Evolutionary conservation across 345 rosid species (phyloP), one percentile per base, ranked within the genome.

Genomic region (Populus euphratica): DNA sequence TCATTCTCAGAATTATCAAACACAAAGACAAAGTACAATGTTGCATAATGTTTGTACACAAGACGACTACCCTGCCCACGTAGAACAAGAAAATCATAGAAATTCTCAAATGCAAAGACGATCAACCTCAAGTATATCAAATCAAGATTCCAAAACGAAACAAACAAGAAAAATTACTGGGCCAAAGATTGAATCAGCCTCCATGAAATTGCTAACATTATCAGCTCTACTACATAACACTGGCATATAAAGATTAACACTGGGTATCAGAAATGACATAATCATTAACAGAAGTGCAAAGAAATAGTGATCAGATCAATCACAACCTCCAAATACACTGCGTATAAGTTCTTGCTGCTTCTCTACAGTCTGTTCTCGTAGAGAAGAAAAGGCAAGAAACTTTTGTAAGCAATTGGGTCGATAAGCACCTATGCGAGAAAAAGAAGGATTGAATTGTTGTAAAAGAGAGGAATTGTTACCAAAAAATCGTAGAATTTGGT

Each of bases 1-100:
- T 93, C 97, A 85, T 92, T 96, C 84, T 96, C 99, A 11, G 91
- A 91, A 59, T 90, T 80, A 88, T 96, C 98, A 80, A 92, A 96
- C 20, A 94, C 87, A 35, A 91, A 86, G 33, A 93, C 93, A 68
- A 96, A 90, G 81, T 96, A 93, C 38, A 96, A 90, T 78, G 99
- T 93, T 29, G 99, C 97, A 63, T 76, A 93, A 81, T 93, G 98
- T 77, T 93, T 96, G 87, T 96, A 93, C 4, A 92, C 97, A 73
- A 93, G 91, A 74, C 92, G 88, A 63, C 89, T 81, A n/a, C 88
- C 93, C 99, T 96, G 93, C 79, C 80, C 74, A 17, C 71, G 31
- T 50, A 1, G 54, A 54, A 43, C 25, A 49, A 17, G 14, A 79
- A 25, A 43, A 44, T 62, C 8, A 23, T n/a, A 41, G 23, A 39